These are phyloP conservation scores for Aspergillus proliferans DNA, from an alignment of 2,329 filamentous ascomycete species.

Conservation along the genomic window DNA sequence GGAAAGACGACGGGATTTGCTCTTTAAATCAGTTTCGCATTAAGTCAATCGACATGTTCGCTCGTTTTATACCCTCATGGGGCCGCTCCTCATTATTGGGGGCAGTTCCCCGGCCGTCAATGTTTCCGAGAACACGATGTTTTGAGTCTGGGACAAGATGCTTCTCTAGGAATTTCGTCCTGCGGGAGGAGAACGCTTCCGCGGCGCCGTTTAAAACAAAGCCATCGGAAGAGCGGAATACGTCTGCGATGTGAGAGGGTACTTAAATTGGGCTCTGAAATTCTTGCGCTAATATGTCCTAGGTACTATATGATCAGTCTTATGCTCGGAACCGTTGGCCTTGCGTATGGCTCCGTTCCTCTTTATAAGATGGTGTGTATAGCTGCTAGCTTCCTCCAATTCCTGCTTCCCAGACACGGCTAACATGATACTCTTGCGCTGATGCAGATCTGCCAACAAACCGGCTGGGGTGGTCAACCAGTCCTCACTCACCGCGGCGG, in stretches of 20 bases:
- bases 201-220: conserved; percentile 28
- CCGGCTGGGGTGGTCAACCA: conserved; percentile 83
- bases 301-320: conserved; percentile 60
- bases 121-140: conserved; percentile 10
- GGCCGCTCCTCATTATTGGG: conserved; percentile 15
- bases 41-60: conserved; percentile 22
- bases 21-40: conserved; percentile 11
- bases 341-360: conserved; percentile 61
- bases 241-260: conserved; percentile 47
- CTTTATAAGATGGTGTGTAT: conserved; percentile 59
- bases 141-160: conserved; percentile 21
- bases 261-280: conserved; percentile 1
- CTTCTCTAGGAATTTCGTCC: conserved; percentile 28
- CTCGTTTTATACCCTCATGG: conserved; percentile 20
- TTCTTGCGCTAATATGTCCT: conserved; percentile 6
- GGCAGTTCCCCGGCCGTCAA: conserved; percentile 8
- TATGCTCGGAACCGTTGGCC: conserved; percentile 56
- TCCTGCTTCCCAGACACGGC: neutral
- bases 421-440: neutral
- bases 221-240: conserved; percentile 44
- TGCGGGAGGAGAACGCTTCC: conserved; percentile 20
- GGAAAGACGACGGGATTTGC: conserved; percentile 1
- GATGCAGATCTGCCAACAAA: conserved; percentile 45
- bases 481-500: conserved; percentile 70
- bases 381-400: neutral